These are phyloP conservation scores for Prosopis cineraria DNA, from an alignment of 306 rosid species.

Conservation along the genomic window DNA sequence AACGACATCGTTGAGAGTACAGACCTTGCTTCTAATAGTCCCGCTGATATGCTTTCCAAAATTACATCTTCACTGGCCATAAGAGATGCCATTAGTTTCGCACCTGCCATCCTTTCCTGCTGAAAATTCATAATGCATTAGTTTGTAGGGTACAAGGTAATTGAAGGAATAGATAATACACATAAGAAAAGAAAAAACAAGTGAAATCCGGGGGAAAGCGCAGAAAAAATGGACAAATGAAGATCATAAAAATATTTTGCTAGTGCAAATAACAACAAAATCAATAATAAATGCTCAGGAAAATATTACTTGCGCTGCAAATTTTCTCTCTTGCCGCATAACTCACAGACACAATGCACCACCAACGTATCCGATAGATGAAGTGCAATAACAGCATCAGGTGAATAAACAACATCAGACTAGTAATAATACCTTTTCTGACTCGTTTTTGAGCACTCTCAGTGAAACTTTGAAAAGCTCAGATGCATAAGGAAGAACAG, in stretches of 20 bases:
- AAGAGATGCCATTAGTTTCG: conserved; percentile 84
- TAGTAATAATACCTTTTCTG: conserved; percentile 62
- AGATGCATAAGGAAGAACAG: conserved; percentile 60
- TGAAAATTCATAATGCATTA: conserved; percentile 26
- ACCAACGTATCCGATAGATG: not conserved
- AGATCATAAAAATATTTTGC: not conserved
- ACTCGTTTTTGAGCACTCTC: conserved; percentile 59
- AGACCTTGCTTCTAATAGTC: conserved; percentile 71
- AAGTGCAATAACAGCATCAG: not conserved
- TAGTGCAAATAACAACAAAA: not conserved
- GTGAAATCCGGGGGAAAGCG: not conserved
- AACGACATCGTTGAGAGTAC: conserved; percentile 55
- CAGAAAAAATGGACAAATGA: not conserved
- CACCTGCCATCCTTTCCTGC: conserved; percentile 88
- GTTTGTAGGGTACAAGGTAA: not conserved
- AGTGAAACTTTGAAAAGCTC: conserved; percentile 72
- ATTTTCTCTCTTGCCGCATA: not conserved
- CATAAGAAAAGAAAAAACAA: not conserved
- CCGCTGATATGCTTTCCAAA: conserved; percentile 65
- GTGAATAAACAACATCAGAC: not conserved
- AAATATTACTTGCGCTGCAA: not conserved
- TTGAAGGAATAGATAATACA: not conserved
- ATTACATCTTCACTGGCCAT: conserved; percentile 84
- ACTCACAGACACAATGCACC: not conserved
- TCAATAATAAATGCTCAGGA: not conserved